Base-by-base conservation (phyloP, 495 filamentous ascomycete species). In the Penicillium bovifimosum region DNA sequence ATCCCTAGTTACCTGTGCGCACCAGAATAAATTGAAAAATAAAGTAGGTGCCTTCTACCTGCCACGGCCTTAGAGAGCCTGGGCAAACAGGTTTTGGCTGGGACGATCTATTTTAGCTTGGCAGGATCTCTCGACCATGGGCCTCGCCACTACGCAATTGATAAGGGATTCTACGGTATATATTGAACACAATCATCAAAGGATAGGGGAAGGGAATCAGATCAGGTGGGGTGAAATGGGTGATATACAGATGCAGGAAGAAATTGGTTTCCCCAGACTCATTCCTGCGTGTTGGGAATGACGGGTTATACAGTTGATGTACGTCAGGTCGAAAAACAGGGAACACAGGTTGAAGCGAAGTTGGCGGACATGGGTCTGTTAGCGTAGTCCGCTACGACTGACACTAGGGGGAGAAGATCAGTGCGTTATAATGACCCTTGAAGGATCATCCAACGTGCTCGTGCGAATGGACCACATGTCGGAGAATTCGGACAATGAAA, bases 291-390 rank as follows among this genome's bases (percentile, higher is more conserved):
- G 11, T 7, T 24, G 18, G 24, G 20, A 9, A 44, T 33, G 14
- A 33, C 5, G 24, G 26, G 48, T 56, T 31, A n/a, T 43, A 57
- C 50, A 49, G 13, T 34, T 26, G 36, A 46, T 41, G 38, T 61
- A 54, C 58, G 40, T 57, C 49, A 51, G 50, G 48, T 33, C 52
- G 53, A 50, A 55, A 59, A 59, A 59, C 59, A 59, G 53, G 56
- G 56, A 60, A 62, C 28, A 52, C 41, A 52, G 38, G 42, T 36
- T 52, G 53, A 48, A 47, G 51, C 14, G 44, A 40, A 54, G 41
- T 50, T 39, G 31, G 7, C 27, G 32, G n/a, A 35, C 24, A 33
- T 45, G 42, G 49, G 14, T 13, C 8, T 29, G 10, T 45, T 43
- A 52, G 50, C 39, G 42, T 48, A 32, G 33, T 47, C 42, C 44